Percentiles rank a stretch among this genome's conserved stretches.
phyloP scores from a whole-genome alignment of 768 basidiomycete genomes.

The Naganishia randhawae region DNA sequence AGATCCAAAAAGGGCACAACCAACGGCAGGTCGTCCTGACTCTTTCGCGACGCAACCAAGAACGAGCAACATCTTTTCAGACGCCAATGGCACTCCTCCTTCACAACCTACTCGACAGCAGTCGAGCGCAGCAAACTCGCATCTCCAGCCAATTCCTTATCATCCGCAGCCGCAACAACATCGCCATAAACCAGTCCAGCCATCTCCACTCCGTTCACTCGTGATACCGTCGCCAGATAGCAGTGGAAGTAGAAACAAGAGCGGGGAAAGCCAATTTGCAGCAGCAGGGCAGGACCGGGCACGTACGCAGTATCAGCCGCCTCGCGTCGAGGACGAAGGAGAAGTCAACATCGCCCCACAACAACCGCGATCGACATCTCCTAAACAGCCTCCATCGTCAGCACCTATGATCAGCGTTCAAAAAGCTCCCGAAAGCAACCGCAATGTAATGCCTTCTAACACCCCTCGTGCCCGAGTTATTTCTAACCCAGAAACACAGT shows the following conservation, averaged over 20 bases:
- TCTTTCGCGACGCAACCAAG: conserved; percentile 10
- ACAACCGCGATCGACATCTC: conserved; percentile 1
- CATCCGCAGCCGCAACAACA: conserved; percentile 8
- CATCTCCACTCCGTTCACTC: conserved; percentile 25
- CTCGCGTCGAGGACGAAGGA: conserved; percentile 13
- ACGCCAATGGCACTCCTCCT: neutral
- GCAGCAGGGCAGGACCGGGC: neutral
- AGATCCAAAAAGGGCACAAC: neutral
- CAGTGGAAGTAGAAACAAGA: neutral
- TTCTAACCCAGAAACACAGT: conserved; percentile 5
- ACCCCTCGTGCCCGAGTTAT: neutral
- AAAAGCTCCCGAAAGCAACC: neutral
- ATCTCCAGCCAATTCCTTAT: neutral
- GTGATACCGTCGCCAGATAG: conserved; percentile 4
- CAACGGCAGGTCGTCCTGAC: neutral
- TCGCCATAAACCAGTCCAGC: conserved; percentile 26
- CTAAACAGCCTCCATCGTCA: neutral
- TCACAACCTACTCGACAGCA: neutral
- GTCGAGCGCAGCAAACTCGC: neutral
- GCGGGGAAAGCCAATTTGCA: neutral
- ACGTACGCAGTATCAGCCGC: neutral
- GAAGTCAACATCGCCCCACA: neutral
- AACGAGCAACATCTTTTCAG: conserved; percentile 20
- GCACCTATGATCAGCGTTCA: neutral
- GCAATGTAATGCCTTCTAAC: neutral